Conservation (phyloP, 345 rosid genomes). For the Corymbia maculata region DNA sequence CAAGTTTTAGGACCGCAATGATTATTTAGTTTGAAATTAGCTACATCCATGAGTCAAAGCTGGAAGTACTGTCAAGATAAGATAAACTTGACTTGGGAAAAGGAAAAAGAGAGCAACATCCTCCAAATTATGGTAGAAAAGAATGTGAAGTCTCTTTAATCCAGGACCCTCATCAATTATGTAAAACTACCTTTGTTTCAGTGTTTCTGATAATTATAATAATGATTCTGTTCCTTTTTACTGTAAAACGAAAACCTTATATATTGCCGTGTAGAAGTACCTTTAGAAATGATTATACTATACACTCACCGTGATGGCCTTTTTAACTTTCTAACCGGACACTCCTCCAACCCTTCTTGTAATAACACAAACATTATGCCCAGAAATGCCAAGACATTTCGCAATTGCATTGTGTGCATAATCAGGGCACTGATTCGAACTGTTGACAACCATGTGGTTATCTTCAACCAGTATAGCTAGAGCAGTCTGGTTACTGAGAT, state of each 20-base stretch:
- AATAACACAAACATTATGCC: constrained; percentile 70
- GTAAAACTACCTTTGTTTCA: background rate
- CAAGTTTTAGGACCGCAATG: background rate
- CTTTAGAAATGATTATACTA: no score
- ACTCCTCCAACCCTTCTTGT: constrained; percentile 93
- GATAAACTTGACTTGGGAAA: background rate
- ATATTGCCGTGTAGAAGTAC: background rate
- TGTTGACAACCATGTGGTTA: constrained; percentile 55
- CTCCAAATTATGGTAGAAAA: background rate
- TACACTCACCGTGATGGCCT: constrained; percentile 65
- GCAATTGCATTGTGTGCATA: constrained; percentile 44
- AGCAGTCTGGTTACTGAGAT: constrained; percentile 81
- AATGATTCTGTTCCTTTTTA: background rate
- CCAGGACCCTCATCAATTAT: background rate
- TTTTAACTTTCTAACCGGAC: constrained; percentile 79
- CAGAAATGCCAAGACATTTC: constrained; percentile 69
- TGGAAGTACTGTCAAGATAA: background rate
- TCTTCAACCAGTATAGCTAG: constrained; percentile 94
- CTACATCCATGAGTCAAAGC: background rate
- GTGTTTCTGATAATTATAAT: background rate
- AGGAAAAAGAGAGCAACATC: background rate
- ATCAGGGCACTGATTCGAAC: constrained; percentile 72
- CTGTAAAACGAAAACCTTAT: background rate
- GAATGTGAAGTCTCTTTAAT: background rate
- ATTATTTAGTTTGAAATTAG: background rate